A percentile compares a stretch with the other conserved stretches of the same genome.
phyloP scores from a whole-genome alignment of 495 filamentous ascomycete genomes.

The Copromyces sp. region DNA sequence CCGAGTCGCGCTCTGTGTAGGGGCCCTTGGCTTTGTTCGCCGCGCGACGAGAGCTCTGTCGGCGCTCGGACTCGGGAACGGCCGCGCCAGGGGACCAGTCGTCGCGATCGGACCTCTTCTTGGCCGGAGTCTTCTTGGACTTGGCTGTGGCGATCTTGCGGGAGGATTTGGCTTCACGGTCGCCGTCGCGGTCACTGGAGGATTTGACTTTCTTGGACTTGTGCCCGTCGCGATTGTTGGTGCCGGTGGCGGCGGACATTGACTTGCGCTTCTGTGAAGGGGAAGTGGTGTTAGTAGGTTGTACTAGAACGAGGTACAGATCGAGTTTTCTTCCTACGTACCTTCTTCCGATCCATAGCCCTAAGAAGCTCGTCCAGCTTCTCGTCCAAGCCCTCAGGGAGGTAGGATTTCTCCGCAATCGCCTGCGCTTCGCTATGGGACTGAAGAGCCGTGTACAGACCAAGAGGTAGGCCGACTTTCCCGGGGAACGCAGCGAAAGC shows the following conservation, averaged over 20 bases:
- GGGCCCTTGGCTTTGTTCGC: conserved; percentile 15
- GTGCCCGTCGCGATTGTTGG: conserved; percentile 23
- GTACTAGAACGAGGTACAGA: neutral
- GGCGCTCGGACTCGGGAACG: conserved; percentile 28
- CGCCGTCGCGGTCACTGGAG: neutral
- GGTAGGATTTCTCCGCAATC: conserved; percentile 72
- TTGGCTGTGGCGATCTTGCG: conserved; percentile 14
- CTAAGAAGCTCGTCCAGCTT: conserved; percentile 55
- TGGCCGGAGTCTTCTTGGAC: conserved; percentile 24
- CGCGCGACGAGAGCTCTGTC: conserved; percentile 41
- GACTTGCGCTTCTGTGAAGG: conserved; percentile 38
- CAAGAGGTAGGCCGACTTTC: conserved; percentile 68
- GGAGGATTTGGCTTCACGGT: neutral
- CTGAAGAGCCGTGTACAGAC: conserved; percentile 62
- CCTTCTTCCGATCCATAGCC: conserved; percentile 45
- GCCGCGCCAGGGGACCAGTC: conserved; percentile 10
- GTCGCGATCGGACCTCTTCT: conserved; percentile 26
- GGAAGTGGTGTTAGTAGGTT: conserved; percentile 2
- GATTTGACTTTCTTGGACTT: conserved; percentile 18
- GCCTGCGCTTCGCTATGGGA: conserved; percentile 71
- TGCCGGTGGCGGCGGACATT: neutral
- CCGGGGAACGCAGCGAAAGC: conserved; percentile 70
- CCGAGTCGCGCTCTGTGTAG: conserved; percentile 43
- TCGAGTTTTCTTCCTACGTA: conserved; percentile 15
- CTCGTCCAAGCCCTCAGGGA: conserved; percentile 76